Conservation (phyloP, 2,329 filamentous ascomycete species). For the Pseudocercospora fuligena region DNA sequence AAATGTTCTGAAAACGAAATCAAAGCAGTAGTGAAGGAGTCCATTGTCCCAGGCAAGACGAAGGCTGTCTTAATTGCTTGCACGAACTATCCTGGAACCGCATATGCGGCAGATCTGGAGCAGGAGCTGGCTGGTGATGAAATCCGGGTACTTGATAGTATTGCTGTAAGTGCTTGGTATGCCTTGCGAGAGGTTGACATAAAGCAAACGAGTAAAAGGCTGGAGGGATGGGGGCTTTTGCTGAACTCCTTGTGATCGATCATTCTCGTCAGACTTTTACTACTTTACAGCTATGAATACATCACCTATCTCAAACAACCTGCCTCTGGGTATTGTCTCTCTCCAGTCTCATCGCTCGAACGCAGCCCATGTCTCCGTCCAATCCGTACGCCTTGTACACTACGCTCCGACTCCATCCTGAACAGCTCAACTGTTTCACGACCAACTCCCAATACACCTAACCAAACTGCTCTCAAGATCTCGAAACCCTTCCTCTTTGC, state of each 20-base stretch:
- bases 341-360: not conserved
- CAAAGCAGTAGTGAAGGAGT: constrained; percentile 35
- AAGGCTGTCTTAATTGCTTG: constrained; percentile 42
- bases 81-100: constrained; percentile 42
- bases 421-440: not conserved
- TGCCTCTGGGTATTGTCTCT: not conserved
- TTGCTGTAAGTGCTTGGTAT: constrained; percentile 42
- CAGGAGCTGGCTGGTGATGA: constrained; percentile 19
- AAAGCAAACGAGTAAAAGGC: not conserved
- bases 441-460: not conserved
- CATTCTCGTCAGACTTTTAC: not conserved
- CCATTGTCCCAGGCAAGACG: constrained; percentile 32
- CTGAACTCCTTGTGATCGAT: constrained; percentile 15
- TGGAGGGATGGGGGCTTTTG: constrained; percentile 29
- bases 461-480: constrained; percentile 24
- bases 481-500: constrained; percentile 33
- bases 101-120: constrained; percentile 38
- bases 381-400: not conserved
- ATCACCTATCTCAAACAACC: not conserved
- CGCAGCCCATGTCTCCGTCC: not conserved
- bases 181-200: constrained; percentile 31
- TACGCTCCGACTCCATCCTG: no score
- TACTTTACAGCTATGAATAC: not conserved
- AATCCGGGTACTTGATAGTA: constrained; percentile 41
- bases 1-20: constrained; percentile 28